Evolutionary conservation across 352 stramenopile species (phyloP).

Genomic region (Lagenidium sp.): DNA sequence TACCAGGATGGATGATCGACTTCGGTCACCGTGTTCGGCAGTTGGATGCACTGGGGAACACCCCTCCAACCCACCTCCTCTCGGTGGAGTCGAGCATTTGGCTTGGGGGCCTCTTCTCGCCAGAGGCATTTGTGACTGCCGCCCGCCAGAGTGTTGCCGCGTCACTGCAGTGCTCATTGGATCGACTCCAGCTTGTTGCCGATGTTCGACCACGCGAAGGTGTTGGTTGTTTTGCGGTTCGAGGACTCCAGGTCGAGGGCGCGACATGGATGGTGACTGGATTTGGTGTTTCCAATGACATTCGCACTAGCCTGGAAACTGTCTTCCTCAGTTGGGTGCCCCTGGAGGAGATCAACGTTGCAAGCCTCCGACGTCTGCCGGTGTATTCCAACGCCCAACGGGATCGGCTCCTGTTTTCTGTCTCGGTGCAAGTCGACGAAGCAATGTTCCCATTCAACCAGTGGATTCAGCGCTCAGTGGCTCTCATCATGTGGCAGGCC

Average conservation of each 20-base stretch:
- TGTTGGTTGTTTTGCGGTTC: slow-evolving; percentile 45
- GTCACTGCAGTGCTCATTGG: slow-evolving; percentile 71
- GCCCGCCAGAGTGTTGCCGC: slow-evolving; percentile 86
- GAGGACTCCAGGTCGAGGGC: slow-evolving; percentile 79
- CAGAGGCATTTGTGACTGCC: slow-evolving; percentile 90
- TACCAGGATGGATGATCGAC: slow-evolving; percentile 81
- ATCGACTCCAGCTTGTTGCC: slow-evolving; percentile 80
- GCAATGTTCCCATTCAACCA: slow-evolving; percentile 39
- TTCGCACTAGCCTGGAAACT: slow-evolving; percentile 56
- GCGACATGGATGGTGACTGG: slow-evolving; percentile 54
- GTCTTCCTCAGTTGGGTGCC: slow-evolving; percentile 71
- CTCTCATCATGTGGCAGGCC: slow-evolving; percentile 76
- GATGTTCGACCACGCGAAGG: slow-evolving; percentile 29
- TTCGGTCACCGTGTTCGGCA: slow-evolving; percentile 73
- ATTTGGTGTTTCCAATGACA: slow-evolving; percentile 68
- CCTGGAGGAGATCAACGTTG: slow-evolving; percentile 6
- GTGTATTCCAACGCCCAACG: slow-evolving; percentile 81
- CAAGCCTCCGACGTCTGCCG: slow-evolving; percentile 41
- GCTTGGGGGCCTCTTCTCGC: slow-evolving; percentile 90
- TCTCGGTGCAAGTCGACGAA: slow-evolving; percentile 51
- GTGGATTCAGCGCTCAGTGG: slow-evolving; percentile 79
- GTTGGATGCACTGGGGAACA: slow-evolving; percentile 31
- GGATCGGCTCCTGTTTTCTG: slow-evolving; percentile 74
- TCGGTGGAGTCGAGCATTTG: slow-evolving; percentile 46
- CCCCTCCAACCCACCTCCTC: slow-evolving; percentile 33